A percentile compares a stretch with the other conserved stretches of the same genome.
Evolutionary conservation across 345 rosid species (phyloP).

Genomic region (sweet orange (Citrus sinensis)): DNA sequence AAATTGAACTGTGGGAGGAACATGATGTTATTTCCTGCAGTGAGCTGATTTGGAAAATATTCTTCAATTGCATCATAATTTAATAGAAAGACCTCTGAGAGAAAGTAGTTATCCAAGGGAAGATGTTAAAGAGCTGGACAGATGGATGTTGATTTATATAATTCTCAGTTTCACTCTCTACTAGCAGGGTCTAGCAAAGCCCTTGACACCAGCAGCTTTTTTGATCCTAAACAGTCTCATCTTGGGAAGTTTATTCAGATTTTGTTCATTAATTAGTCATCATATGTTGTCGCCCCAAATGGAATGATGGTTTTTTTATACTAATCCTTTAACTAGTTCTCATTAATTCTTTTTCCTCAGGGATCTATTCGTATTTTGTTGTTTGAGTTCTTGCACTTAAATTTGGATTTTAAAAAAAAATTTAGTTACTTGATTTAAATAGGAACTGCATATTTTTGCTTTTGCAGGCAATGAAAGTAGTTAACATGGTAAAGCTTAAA

Average conservation of each 20-base stretch:
- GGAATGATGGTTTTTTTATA: not conserved
- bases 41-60: constrained; percentile 1
- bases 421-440: not conserved
- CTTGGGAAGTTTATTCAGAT: not conserved
- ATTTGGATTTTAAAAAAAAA: not conserved
- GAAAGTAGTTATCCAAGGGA: not conserved
- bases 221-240: not conserved
- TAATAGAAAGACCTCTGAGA: too few relatives aligned
- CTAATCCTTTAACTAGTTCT: not conserved
- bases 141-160: not conserved
- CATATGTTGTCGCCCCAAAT: not conserved
- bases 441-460: not conserved
- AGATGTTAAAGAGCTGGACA: not conserved
- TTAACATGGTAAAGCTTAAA: constrained; percentile 87
- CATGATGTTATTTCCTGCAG: not conserved
- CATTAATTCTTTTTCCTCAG: not conserved
- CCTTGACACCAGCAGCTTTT: not conserved
- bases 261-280: not conserved
- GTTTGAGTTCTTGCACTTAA: not conserved
- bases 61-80: not conserved
- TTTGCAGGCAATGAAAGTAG: constrained; percentile 92
- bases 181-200: not conserved
- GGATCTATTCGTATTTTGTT: constrained; percentile 1
- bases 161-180: not conserved
- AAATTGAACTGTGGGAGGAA: not conserved